Evolutionary conservation across 768 basidiomycete genomes (phyloP).

Genomic region (Pleurotus giganteus): DNA sequence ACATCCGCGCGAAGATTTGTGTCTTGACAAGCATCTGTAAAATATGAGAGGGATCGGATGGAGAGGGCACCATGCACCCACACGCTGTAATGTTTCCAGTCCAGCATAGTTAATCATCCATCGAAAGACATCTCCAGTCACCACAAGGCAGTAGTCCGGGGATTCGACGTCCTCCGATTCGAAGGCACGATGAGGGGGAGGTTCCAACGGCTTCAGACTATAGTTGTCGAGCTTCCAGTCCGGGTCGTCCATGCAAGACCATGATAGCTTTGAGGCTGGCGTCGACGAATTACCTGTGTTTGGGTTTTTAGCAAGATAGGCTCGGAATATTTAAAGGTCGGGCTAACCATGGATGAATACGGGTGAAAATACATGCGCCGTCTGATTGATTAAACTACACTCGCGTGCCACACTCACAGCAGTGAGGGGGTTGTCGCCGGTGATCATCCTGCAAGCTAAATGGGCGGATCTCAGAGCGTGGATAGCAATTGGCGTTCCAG

Average conservation of each 20-base stretch:
- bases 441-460: constrained; percentile 95
- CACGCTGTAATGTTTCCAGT: constrained; percentile 90
- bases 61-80: constrained; percentile 33
- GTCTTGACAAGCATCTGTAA: constrained; percentile 94
- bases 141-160: constrained; percentile 86
- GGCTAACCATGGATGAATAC: constrained; percentile 67
- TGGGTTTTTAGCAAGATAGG: constrained; percentile 1
- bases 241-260: constrained; percentile 90
- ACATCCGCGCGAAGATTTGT: constrained; percentile 97
- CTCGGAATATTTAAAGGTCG: not conserved
- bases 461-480: constrained; percentile 86
- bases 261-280: constrained; percentile 68
- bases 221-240: constrained; percentile 85
- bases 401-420: constrained; percentile 97
- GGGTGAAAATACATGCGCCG: constrained; percentile 87
- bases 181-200: constrained; percentile 67
- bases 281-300: constrained; percentile 56
- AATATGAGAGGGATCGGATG: not conserved
- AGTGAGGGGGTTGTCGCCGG: constrained; percentile 95
- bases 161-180: constrained; percentile 72
- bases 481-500: constrained; percentile 87
- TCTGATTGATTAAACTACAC: constrained; percentile 84
- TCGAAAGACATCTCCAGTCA: constrained; percentile 94
- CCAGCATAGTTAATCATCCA: constrained; percentile 98
- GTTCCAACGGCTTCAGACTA: constrained; percentile 75